Conservation (phyloP, 345 rosid genomes). For the Acer campestre region DNA sequence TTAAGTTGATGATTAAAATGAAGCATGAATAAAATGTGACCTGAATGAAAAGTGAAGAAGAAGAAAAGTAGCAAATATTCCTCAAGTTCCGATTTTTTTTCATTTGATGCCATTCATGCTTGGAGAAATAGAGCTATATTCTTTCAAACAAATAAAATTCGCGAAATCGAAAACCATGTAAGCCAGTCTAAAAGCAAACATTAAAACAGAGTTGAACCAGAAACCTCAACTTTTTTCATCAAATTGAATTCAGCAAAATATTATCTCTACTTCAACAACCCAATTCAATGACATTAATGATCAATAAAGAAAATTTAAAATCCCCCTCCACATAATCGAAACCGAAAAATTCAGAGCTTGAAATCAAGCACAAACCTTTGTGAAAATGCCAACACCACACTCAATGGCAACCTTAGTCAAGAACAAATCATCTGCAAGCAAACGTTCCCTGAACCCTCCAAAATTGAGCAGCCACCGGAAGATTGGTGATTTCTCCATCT, state of each 20-base stretch:
- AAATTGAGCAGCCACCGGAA: slow-evolving; percentile 62
- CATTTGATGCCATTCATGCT: not conserved
- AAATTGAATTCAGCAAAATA: not conserved
- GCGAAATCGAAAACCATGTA: too few species aligned
- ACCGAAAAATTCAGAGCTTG: not conserved
- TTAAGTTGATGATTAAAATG: not conserved
- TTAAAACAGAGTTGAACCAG: not conserved
- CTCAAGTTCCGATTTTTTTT: not conserved
- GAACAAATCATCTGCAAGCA: slow-evolving; percentile 74
- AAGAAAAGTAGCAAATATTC: not conserved
- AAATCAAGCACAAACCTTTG: slow-evolving; percentile 45
- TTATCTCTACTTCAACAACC: not conserved
- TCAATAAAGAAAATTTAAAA: not conserved
- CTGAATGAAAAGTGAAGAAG: not conserved
- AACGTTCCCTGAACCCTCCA: slow-evolving; percentile 68
- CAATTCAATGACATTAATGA: not conserved
- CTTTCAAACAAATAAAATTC: too few species aligned
- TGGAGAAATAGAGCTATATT: too few species aligned
- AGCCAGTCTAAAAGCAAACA: not conserved
- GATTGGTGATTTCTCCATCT: slow-evolving; percentile 54
- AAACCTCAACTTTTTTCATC: not conserved
- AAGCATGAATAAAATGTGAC: not conserved
- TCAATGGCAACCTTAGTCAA: slow-evolving; percentile 69
- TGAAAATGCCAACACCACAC: slow-evolving; percentile 77
- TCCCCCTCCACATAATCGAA: not conserved